Base-by-base conservation (phyloP, 805 yeast genomes). In the Metschnikowia noctiluminum region DNA sequence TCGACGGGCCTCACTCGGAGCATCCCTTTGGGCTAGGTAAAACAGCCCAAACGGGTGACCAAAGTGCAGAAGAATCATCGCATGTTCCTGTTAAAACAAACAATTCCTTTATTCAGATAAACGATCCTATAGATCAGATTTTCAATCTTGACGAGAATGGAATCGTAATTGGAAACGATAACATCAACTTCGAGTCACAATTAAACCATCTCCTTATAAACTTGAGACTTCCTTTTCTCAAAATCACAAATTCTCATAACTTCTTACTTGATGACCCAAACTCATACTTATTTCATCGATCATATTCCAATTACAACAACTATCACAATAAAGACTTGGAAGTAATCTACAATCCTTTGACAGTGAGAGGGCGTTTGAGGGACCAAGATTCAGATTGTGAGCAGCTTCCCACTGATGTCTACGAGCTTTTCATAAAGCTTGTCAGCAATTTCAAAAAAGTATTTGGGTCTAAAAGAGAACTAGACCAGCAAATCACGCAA, bases 401-500 rank as follows among this genome's bases (percentile, higher is more conserved):
- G 28, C 59, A 58, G 39, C 56, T 73, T 12, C 77, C 77, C 0
- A 56, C 59, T 7, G 77, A 73, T 52, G 70, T 73, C 14, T 71
- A 73, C 53, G 76, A 72, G 42, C 59, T 73, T 42, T 73, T 73
- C 57, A 71, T 72, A 38, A 73, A 71, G 53, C 65, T 73, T 38
- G 69, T 73, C 51, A 72, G 71, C 58, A 72, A 71, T 49, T 72
- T 73, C 56, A 73, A 73, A 49, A 70, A 68, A 45, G 47, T 73
- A 2, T 72, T 73, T 55, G 62, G 55, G 45, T 61, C 62, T 46
- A 69, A 68, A 52, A 63, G 63, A 45, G 69, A 73, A 57, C 58
- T 73, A 46, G 85, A 80, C 56, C 71, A 70, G 50, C 72, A 77
- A 46, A 70, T 80, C 21, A 65, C 68, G 56, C 71, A 77, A 37